phyloP scores from a whole-genome alignment of 164 flowering plant species.

The Magnolia kwangsiensis region DNA sequence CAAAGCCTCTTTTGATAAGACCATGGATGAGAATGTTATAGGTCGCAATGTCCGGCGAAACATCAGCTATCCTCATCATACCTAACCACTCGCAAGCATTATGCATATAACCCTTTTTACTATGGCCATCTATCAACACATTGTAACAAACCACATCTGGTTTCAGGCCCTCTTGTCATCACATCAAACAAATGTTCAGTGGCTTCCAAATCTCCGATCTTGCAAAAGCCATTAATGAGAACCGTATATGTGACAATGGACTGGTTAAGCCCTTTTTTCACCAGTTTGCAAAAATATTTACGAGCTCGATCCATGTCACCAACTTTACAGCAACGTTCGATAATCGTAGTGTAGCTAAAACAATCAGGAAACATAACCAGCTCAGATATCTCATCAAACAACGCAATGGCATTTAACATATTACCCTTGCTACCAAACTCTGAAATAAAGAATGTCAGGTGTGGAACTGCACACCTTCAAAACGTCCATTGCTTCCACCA shows the following conservation, averaged over 20 bases:
- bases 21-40: slow-evolving; percentile 45
- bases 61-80: slow-evolving; percentile 28
- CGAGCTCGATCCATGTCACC: slow-evolving; percentile 23
- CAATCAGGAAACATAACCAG: slow-evolving; percentile 42
- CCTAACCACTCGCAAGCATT: slow-evolving; percentile 37
- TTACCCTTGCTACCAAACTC: slow-evolving; percentile 34
- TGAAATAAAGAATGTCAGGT: slow-evolving; percentile 38
- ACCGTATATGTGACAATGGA: slow-evolving; percentile 38
- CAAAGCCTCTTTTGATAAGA: slow-evolving; percentile 36
- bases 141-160: slow-evolving; percentile 43
- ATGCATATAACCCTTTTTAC: slow-evolving; percentile 33
- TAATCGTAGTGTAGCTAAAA: slow-evolving; percentile 39
- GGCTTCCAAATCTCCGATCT: slow-evolving; percentile 30
- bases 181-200: slow-evolving; percentile 33
- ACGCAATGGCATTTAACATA: slow-evolving; percentile 32
- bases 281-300: slow-evolving; percentile 38
- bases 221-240: slow-evolving; percentile 34
- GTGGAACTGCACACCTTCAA: slow-evolving; percentile 22
- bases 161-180: slow-evolving; percentile 29
- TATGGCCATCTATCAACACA: slow-evolving; percentile 39
- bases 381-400: slow-evolving; percentile 39
- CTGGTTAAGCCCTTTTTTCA: slow-evolving; percentile 39
- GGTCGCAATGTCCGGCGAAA: slow-evolving; percentile 37
- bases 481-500: slow-evolving; percentile 29
- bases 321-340: slow-evolving; percentile 40